phyloP scores from a whole-genome alignment of 306 rosid genomes.

The Prunus armeniaca region DNA sequence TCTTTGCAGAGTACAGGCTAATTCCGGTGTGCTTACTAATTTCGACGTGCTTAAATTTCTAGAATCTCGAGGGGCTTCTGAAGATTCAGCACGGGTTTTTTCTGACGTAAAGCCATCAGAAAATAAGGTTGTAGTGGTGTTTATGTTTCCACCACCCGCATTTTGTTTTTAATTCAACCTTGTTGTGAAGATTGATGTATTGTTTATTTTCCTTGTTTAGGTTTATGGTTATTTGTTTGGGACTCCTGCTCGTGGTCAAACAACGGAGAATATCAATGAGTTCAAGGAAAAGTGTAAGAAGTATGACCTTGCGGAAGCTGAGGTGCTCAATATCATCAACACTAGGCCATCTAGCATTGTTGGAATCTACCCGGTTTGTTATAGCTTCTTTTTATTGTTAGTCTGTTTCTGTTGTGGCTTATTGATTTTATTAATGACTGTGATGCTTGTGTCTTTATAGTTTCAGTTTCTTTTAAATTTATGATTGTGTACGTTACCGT shows the following conservation, averaged over 20 bases:
- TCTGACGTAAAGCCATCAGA: constrained; percentile 62
- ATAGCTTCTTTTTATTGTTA: background rate
- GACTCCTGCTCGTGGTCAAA: constrained; percentile 53
- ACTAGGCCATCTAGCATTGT: constrained; percentile 47
- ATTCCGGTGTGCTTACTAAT: constrained; percentile 61
- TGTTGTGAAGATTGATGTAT: background rate
- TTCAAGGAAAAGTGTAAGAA: constrained; percentile 45
- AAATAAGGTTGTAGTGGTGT: constrained; percentile 51
- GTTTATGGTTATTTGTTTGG: constrained; percentile 67
- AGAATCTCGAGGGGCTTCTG: constrained; percentile 66
- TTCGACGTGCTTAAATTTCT: constrained; percentile 73
- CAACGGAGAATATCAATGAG: constrained; percentile 46
- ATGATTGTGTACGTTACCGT: background rate
- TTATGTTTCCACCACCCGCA: background rate
- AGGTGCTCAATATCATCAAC: constrained; percentile 70
- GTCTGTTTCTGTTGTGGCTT: background rate
- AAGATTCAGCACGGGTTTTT: constrained; percentile 59
- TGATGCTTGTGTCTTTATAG: background rate
- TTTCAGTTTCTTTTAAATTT: background rate
- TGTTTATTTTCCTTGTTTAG: constrained; percentile 20
- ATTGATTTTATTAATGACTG: background rate
- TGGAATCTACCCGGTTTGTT: constrained; percentile 45
- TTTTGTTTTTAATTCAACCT: background rate
- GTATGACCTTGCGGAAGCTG: constrained; percentile 66
- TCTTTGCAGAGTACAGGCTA: constrained; percentile 47